Evolutionary conservation across 192 early-diverging fungal species (phyloP).

Genomic region (Backusella australiensis): DNA sequence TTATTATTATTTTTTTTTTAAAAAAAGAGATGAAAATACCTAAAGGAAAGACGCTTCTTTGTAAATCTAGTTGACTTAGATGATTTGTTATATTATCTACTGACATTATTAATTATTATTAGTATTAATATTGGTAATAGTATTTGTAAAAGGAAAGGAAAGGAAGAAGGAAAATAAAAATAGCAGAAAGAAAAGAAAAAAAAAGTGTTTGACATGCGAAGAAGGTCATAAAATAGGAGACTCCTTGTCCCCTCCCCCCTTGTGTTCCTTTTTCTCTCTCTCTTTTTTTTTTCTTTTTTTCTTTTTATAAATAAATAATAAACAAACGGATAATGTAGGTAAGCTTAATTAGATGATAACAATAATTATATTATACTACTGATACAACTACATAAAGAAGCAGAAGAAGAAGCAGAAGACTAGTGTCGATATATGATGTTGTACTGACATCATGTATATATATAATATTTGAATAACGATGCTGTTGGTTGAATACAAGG

Average conservation of each 20-base stretch:
- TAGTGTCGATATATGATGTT: neutral
- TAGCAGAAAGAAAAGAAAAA: constrained; percentile 2
- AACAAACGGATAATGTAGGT: neutral
- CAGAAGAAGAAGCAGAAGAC: neutral
- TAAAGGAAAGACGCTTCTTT: neutral
- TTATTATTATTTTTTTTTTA: neutral
- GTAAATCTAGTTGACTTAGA: neutral
- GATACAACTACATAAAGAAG: neutral
- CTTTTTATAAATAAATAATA: neutral
- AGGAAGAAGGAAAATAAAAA: constrained; percentile 7
- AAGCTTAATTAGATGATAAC: neutral
- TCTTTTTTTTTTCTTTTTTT: neutral
- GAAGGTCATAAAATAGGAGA: constrained; percentile 1
- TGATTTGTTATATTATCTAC: neutral
- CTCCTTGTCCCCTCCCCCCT: neutral
- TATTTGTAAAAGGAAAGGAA: neutral
- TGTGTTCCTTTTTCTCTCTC: neutral
- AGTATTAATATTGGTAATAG: no score
- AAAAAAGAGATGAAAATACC: neutral
- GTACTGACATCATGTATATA: neutral
- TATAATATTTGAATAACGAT: neutral
- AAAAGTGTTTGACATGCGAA: constrained; percentile 2
- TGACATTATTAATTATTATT: neutral
- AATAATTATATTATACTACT: neutral
- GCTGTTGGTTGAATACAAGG: neutral